Percentiles rank a stretch among this genome's conserved stretches.
Evolutionary conservation across 805 yeast genomes (phyloP).

Genomic region (Jamesozyma lodderae): DNA sequence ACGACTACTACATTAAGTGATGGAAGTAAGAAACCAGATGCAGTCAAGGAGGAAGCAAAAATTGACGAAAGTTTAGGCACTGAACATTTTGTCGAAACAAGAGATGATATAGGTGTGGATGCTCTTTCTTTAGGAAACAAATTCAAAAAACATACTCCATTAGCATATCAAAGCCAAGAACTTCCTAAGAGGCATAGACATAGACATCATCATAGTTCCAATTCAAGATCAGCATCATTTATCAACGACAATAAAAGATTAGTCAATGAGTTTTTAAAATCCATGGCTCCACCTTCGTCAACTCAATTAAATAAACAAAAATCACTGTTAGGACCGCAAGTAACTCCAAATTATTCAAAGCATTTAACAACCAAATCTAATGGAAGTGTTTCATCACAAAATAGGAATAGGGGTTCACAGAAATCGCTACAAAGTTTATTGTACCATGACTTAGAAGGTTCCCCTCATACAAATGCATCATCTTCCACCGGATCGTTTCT

Average conservation of each 20-base stretch:
- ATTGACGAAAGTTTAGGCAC: background rate
- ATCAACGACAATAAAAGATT: slow-evolving; percentile 19
- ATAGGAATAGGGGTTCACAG: slow-evolving; percentile 4
- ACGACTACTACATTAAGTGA: background rate
- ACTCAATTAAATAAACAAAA: slow-evolving; percentile 4
- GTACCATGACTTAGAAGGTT: slow-evolving; percentile 16
- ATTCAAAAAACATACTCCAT: too few species aligned
- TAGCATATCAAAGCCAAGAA: too few species aligned
- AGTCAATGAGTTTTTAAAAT: slow-evolving; percentile 22
- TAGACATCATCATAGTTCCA: slow-evolving; percentile 1
- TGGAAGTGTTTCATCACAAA: background rate
- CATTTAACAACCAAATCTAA: background rate
- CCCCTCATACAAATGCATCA: background rate
- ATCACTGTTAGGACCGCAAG: background rate
- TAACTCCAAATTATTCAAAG: background rate
- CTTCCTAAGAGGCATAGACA: slow-evolving; percentile 2
- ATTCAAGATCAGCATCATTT: slow-evolving; percentile 3
- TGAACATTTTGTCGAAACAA: background rate
- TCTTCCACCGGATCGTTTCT: background rate
- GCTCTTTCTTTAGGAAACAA: too few species aligned
- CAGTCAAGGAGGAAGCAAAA: background rate
- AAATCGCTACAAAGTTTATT: slow-evolving; percentile 18
- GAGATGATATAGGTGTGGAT: too few species aligned
- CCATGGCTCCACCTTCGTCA: slow-evolving; percentile 16
- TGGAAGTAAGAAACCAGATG: background rate